A percentile compares a stretch with the other conserved stretches of the same genome.
Conservation (phyloP, 345 rosid species). For the Turnera subulata region DNA sequence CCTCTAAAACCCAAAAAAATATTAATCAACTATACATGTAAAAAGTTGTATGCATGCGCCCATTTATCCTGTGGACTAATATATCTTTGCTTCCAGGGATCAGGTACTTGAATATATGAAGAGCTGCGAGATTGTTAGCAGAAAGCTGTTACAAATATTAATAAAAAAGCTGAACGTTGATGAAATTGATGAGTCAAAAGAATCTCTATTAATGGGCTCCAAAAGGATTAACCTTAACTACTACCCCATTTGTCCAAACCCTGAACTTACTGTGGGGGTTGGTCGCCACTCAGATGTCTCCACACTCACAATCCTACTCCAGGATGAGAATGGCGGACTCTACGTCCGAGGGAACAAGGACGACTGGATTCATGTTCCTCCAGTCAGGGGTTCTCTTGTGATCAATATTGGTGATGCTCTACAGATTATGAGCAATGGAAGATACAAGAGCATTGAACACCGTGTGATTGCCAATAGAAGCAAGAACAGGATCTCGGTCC, state of each 20-base stretch:
- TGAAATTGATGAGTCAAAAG: constrained; percentile 19
- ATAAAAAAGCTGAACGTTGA: constrained; percentile 19
- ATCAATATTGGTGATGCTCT: constrained; percentile 27
- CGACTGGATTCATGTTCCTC: constrained; percentile 25
- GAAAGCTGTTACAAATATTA: constrained; percentile 3
- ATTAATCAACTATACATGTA: too few relatives aligned
- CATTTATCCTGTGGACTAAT: too few relatives aligned
- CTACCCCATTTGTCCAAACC: constrained; percentile 23
- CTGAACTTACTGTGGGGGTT: constrained; percentile 27
- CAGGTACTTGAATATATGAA: constrained; percentile 22
- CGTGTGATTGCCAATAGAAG: constrained; percentile 16
- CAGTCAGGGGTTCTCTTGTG: constrained; percentile 16
- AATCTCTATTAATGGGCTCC: constrained; percentile 16
- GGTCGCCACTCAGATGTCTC: constrained; percentile 42
- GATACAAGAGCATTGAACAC: constrained; percentile 23
- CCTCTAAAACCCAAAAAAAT: too few relatives aligned
- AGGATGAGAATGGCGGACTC: constrained; percentile 42
- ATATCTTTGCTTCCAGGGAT: constrained; percentile 8
- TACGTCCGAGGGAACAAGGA: constrained; percentile 34
- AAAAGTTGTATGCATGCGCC: too few relatives aligned
- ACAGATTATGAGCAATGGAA: constrained; percentile 29
- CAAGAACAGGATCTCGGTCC: constrained; percentile 13
- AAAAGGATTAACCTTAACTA: constrained; percentile 21
- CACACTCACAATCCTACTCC: constrained; percentile 35
- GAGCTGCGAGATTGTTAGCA: constrained; percentile 13